Base-by-base conservation (phyloP, 208 protist species). In the Leishmania amazonensis region DNA sequence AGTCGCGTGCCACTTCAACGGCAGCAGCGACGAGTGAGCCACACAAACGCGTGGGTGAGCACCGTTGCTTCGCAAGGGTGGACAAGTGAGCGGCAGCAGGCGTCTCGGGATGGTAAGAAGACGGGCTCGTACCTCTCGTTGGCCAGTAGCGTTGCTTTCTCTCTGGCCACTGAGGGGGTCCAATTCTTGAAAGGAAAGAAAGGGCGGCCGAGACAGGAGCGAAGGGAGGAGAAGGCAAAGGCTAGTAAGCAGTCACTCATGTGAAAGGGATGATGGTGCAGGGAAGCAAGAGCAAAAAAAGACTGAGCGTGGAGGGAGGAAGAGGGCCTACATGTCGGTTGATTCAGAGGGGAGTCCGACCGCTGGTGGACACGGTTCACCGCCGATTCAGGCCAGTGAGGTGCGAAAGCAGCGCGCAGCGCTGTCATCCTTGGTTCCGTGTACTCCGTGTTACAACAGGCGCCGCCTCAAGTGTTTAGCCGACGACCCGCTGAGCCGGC, bases 341-440 rank as follows among this genome's bases (percentile, higher is more conserved):
- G 75, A 28, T 6, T 84, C 28, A 38, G 45, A 58, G 38, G 19
- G 1, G 17, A 15, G 9, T 31, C 5, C n/a, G 24, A 53, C 21
- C 58, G 31, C 51, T 11, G 31, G 21, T 42, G 75, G 11, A 2
- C 75, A 24, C 75, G 70, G 57, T 80, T 80, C 24, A 84, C 76
- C 51, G 70, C 57, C 47, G 58, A 76, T 72, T 57, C 58, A 21
- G 76, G 35, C 75, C 19, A 8, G 17, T 38, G 42, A 35, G 73
- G 45, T 1, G 3, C 21, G 49, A 71, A 60, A 47, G 67, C 70
- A 42, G 76, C 13, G 49, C 45, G 57, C 24, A 71, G 75, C 54
- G 57, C 31, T 51, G 57, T 38, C 31, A 75, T 35, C 6, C 8
- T 45, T 57, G 74, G 74, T 31, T 80, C 65, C 7, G 64, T 40